phyloP scores from a whole-genome alignment of 306 rosid genomes.

The Prosopis cineraria region DNA sequence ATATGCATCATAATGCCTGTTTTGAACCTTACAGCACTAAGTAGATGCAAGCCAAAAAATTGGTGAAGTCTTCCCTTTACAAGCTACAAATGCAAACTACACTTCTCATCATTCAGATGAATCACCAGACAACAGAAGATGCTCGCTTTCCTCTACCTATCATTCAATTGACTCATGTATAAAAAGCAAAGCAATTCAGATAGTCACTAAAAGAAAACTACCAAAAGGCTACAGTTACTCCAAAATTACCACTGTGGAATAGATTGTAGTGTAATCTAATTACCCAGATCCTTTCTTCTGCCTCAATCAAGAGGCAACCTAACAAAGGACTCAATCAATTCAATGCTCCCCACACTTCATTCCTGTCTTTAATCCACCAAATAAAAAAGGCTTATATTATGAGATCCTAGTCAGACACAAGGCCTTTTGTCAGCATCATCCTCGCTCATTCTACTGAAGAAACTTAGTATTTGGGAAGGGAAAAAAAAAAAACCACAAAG shows the following conservation, averaged over 20 bases:
- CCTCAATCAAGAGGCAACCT: neutral
- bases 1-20: slow-evolving; percentile 22
- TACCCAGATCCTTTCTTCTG: neutral
- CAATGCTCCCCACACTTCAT: slow-evolving; percentile 11
- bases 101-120: neutral
- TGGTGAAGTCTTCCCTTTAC: neutral
- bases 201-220: neutral
- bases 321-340: neutral
- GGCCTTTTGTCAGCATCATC: slow-evolving; percentile 3
- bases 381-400: neutral
- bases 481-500: neutral
- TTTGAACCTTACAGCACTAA: slow-evolving; percentile 18
- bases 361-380: slow-evolving; percentile 12
- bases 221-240: neutral
- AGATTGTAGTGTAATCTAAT: neutral
- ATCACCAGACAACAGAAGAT: slow-evolving; percentile 15
- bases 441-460: slow-evolving; percentile 10
- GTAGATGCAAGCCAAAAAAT: slow-evolving; percentile 15
- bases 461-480: neutral
- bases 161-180: neutral
- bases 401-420: slow-evolving; percentile 4
- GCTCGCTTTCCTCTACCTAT: slow-evolving; percentile 7
- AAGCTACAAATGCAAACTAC: slow-evolving; percentile 16
- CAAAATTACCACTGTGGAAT: neutral
- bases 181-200: slow-evolving; percentile 1